phyloP scores from a whole-genome alignment of 176 grass and related monocot species.

The Oryza meyeriana region DNA sequence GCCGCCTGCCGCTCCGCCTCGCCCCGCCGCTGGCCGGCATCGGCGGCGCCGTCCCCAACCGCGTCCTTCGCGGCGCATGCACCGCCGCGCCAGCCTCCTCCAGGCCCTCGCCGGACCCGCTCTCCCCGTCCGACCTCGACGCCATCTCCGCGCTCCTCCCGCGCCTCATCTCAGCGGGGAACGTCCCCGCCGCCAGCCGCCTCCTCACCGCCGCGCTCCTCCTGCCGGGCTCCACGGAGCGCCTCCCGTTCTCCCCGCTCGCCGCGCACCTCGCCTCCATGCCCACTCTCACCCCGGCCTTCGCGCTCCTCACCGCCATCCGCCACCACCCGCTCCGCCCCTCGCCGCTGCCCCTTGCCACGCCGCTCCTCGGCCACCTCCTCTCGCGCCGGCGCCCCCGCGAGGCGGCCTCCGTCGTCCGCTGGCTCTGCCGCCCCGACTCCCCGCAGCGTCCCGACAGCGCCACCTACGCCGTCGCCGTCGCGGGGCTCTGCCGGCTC shows the following conservation, averaged over 20 bases:
- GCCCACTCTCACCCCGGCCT: conserved; percentile 35
- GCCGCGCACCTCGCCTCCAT: conserved; percentile 51
- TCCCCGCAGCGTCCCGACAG: conserved; percentile 35
- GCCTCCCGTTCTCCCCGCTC: conserved; percentile 33
- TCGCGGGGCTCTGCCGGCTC: conserved; percentile 43
- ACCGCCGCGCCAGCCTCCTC: not conserved
- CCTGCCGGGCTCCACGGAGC: conserved; percentile 29
- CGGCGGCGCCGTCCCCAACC: not conserved
- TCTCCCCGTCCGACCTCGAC: conserved; percentile 34
- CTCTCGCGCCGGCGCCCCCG: conserved; percentile 34
- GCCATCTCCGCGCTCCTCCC: conserved; percentile 40
- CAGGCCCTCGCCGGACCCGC: conserved; percentile 8
- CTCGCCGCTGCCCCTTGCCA: conserved; percentile 40
- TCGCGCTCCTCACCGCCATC: conserved; percentile 47
- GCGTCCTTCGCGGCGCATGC: conserved; percentile 10
- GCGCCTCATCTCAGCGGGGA: conserved; percentile 29
- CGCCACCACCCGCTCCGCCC: conserved; percentile 41
- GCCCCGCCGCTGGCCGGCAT: conserved; percentile 18
- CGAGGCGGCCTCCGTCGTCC: conserved; percentile 40
- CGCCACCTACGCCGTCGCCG: conserved; percentile 29
- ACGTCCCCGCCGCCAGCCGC: conserved; percentile 41
- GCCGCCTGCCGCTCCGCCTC: not conserved
- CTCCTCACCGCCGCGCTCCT: conserved; percentile 48
- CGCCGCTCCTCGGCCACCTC: conserved; percentile 43
- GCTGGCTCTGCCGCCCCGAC: conserved; percentile 57